phyloP scores from a whole-genome alignment of 2,329 filamentous ascomycete genomes.

The Hypocrella siamensis region DNA sequence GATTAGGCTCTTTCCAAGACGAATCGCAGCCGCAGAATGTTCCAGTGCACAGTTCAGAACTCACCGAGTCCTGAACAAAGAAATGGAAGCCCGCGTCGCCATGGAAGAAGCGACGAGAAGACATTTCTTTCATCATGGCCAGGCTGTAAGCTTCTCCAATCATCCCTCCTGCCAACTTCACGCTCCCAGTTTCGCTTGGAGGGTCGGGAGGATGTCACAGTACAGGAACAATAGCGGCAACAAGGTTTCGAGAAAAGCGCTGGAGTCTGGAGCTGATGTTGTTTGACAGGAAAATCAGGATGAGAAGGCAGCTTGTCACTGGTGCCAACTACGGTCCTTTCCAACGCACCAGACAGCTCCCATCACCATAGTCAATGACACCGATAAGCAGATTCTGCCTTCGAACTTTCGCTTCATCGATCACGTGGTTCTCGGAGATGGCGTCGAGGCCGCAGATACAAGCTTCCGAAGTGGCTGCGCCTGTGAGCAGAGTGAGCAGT shows the following conservation, averaged over 20 bases:
- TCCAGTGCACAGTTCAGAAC: too few relatives aligned
- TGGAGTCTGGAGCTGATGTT: not conserved
- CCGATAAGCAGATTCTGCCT: slow-evolving; percentile 40
- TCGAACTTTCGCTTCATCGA: slow-evolving; percentile 55
- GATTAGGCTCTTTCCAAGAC: too few relatives aligned
- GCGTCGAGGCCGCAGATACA: slow-evolving; percentile 41
- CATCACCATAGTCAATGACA: slow-evolving; percentile 48
- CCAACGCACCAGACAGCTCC: slow-evolving; percentile 30
- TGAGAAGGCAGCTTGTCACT: slow-evolving; percentile 36
- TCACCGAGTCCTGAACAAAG: too few relatives aligned
- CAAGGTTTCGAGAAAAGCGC: too few relatives aligned
- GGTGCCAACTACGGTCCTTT: slow-evolving; percentile 44
- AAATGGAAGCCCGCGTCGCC: too few relatives aligned
- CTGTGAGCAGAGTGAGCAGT: slow-evolving; percentile 45
- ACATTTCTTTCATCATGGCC: slow-evolving; percentile 35
- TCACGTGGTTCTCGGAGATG: slow-evolving; percentile 39
- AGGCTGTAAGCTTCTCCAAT: slow-evolving; percentile 14
- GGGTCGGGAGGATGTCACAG: too few relatives aligned
- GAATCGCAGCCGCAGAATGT: too few relatives aligned
- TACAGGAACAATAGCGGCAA: too few relatives aligned
- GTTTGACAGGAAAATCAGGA: slow-evolving; percentile 15
- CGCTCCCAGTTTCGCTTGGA: too few relatives aligned
- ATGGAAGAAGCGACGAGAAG: slow-evolving; percentile 30
- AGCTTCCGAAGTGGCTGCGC: slow-evolving; percentile 55
- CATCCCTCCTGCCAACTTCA: too few relatives aligned